Percentiles rank a stretch among this genome's conserved stretches.
Conservation (phyloP, 805 yeast species). For the Pichia kluyveri region DNA sequence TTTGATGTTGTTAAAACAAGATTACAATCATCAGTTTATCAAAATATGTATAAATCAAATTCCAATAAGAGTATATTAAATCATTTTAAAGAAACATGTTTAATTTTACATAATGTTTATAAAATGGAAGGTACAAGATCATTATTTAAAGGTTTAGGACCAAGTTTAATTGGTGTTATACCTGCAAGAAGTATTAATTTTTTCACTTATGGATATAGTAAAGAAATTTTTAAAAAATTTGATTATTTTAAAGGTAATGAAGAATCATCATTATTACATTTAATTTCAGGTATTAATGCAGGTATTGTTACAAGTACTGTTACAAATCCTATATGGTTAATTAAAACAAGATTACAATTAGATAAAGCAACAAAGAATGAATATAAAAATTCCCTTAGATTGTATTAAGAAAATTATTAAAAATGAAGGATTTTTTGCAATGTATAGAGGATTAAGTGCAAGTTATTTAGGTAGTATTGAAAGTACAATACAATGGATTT, state of each 20-base stretch:
- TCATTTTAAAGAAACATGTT: conserved; percentile 78
- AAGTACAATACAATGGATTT: conserved; percentile 91
- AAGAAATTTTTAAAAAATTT: conserved; percentile 53
- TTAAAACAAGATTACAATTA: conserved; percentile 88
- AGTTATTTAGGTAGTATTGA: conserved; percentile 91
- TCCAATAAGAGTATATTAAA: conserved; percentile 24
- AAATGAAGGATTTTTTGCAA: conserved; percentile 70
- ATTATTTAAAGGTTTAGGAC: conserved; percentile 90
- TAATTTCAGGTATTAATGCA: conserved; percentile 80
- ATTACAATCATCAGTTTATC: conserved; percentile 81
- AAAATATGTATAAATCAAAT: conserved; percentile 41
- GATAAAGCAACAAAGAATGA: conserved; percentile 59
- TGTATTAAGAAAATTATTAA: conserved; percentile 62
- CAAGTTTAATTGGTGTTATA: conserved; percentile 92
- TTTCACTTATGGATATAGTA: conserved; percentile 92
- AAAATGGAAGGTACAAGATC: conserved; percentile 75
- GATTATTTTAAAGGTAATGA: conserved; percentile 63
- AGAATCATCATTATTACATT: conserved; percentile 79
- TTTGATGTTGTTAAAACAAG: conserved; percentile 94
- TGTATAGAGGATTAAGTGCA: conserved; percentile 89
- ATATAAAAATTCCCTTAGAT: conserved; percentile 79
- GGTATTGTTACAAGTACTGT: conserved; percentile 93
- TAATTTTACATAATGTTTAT: conserved; percentile 62
- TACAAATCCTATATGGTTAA: conserved; percentile 96
- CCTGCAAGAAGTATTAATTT: conserved; percentile 97